Conservation (phyloP, 306 rosid genomes). For the Castanea sativa region DNA sequence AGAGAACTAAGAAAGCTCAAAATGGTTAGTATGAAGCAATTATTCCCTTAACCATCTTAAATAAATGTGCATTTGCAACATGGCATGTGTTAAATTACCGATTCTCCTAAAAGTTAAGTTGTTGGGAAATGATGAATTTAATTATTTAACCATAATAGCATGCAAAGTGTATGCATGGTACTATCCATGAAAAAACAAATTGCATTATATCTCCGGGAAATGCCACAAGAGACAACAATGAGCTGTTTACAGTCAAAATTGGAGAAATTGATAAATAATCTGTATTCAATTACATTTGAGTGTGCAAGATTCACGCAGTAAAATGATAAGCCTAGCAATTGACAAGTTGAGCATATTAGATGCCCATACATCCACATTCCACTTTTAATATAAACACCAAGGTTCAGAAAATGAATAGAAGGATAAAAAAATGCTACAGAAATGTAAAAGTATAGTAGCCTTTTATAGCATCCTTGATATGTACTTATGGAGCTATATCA, state of each 20-base stretch:
- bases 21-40: constrained; percentile 54
- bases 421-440: neutral
- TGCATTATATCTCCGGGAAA: neutral
- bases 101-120: too few relatives aligned
- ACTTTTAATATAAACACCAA: neutral
- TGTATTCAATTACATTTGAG: neutral
- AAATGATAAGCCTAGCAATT: neutral
- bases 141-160: too few relatives aligned
- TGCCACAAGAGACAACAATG: neutral
- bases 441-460: neutral
- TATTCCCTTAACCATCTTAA: neutral
- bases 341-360: too few relatives aligned
- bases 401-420: neutral
- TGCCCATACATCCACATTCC: too few relatives aligned
- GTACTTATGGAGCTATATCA: neutral
- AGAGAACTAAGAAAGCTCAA: constrained; percentile 90
- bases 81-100: too few relatives aligned
- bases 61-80: neutral
- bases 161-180: neutral
- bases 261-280: neutral
- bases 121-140: too few relatives aligned
- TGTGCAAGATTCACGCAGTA: neutral
- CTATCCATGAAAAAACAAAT: neutral
- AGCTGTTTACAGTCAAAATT: neutral
- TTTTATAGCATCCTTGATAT: neutral